Percentiles rank a stretch among this genome's conserved stretches.
Conservation (phyloP, 371 early-diverging fungal species). For the Coemansia sp. region DNA sequence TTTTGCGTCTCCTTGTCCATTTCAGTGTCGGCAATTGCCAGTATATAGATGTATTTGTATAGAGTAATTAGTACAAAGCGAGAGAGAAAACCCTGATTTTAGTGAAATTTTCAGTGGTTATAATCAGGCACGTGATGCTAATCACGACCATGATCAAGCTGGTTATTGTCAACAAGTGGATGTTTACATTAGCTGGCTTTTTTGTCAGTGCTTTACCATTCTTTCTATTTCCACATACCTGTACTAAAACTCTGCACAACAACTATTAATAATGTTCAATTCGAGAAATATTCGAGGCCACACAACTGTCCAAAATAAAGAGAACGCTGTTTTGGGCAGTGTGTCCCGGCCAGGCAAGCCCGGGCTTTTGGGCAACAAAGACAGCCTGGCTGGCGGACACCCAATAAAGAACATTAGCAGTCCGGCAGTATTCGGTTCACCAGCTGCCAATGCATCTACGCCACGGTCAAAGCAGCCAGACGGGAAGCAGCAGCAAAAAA, state of each 20-base stretch:
- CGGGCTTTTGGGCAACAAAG: constrained; percentile 19
- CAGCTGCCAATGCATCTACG: constrained; percentile 19
- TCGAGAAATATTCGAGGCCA: constrained; percentile 13
- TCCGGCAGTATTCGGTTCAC: constrained; percentile 20
- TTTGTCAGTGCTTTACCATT: background rate
- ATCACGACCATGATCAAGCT: background rate
- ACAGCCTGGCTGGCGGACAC: background rate
- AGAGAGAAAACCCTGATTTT: background rate
- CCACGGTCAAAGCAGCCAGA: constrained; percentile 17
- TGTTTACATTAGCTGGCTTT: background rate
- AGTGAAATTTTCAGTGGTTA: background rate
- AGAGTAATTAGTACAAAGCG: background rate
- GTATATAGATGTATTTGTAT: background rate
- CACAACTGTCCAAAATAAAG: constrained; percentile 24
- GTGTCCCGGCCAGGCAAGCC: constrained; percentile 26
- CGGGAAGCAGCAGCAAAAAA: constrained; percentile 12
- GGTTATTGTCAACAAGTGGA: background rate
- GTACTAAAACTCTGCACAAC: background rate
- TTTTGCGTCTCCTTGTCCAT: constrained; percentile 34
- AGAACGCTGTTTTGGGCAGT: constrained; percentile 32
- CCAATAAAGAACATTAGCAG: constrained; percentile 10
- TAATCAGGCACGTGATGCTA: background rate
- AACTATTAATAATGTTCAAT: constrained; percentile 18
- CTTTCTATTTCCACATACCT: background rate
- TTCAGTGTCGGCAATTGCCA: constrained; percentile 8